phyloP scores from a whole-genome alignment of 441 rosid species.

The Viola pubescens region DNA sequence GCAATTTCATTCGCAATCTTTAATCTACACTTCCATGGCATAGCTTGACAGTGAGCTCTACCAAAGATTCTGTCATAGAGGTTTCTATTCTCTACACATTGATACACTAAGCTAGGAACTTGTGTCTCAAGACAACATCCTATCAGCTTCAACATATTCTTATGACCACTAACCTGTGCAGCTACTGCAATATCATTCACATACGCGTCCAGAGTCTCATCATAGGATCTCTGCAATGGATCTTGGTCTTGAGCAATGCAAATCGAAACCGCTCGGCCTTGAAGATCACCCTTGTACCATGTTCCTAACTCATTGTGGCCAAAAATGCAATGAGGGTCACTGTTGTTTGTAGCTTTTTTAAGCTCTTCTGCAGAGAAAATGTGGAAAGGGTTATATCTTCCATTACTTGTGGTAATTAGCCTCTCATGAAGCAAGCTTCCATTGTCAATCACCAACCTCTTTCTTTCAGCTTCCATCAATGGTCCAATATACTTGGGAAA shows the following conservation, averaged over 20 bases:
- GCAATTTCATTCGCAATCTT: conserved; percentile 19
- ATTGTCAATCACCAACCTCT: conserved; percentile 14
- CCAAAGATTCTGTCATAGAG: conserved; percentile 7
- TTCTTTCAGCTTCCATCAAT: neutral
- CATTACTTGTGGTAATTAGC: conserved; percentile 27
- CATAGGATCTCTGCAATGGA: neutral
- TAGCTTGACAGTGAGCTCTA: neutral
- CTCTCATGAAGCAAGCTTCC: conserved; percentile 24
- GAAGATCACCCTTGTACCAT: conserved; percentile 14
- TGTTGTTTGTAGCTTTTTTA: conserved; percentile 27
- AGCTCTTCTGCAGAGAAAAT: conserved; percentile 27
- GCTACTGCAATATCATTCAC: conserved; percentile 20
- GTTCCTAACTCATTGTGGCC: accelerated
- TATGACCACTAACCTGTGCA: conserved; percentile 16
- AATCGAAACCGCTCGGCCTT: conserved; percentile 3
- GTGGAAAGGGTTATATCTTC: conserved; percentile 30
- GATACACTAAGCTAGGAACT: conserved; percentile 13
- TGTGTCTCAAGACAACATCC: conserved; percentile 24
- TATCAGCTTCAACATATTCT: conserved; percentile 15
- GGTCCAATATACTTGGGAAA: too few relatives aligned
- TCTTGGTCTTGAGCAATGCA: neutral
- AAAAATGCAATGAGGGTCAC: conserved; percentile 9
- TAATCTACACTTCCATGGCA: conserved; percentile 12
- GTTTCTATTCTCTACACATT: neutral
- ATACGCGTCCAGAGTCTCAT: neutral